Conservation (phyloP, 1,284 basidiomycete genomes). For the Fomes fomentarius region DNA sequence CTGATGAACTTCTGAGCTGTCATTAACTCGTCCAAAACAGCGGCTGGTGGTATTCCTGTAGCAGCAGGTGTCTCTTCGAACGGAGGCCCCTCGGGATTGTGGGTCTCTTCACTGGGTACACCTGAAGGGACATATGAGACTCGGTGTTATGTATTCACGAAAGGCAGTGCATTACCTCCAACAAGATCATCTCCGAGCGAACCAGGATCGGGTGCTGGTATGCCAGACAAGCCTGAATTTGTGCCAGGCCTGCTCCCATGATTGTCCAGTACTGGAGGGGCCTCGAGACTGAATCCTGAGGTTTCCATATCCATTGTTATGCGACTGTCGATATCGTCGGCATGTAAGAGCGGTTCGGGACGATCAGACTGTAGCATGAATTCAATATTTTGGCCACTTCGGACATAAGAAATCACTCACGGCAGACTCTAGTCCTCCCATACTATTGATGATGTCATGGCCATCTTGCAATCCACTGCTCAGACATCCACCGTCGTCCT, state of each 20-base stretch:
- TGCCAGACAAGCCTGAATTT: not conserved
- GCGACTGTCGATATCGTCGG: no score
- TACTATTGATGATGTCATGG: no score
- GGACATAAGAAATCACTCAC: no score
- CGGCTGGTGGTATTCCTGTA: not conserved
- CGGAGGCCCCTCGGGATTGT: not conserved
- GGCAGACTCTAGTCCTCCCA: no score
- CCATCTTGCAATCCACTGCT: no score
- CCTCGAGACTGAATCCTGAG: no score
- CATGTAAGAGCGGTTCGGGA: no score
- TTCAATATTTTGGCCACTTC: no score
- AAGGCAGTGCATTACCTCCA: not conserved
- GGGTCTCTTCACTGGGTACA: not conserved
- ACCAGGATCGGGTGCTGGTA: not conserved
- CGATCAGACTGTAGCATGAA: no score
- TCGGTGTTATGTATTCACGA: not conserved
- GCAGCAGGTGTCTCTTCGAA: not conserved
- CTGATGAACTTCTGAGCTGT: not conserved
- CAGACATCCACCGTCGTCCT: no score
- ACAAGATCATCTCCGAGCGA: not conserved
- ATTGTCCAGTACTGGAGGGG: not conserved
- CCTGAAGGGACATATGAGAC: not conserved
- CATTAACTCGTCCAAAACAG: not conserved
- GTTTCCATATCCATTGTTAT: no score
- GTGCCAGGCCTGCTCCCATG: not conserved